Evolutionary conservation across 2,329 filamentous ascomycete species (phyloP).

Genomic region (Arachnomyces sp.): DNA sequence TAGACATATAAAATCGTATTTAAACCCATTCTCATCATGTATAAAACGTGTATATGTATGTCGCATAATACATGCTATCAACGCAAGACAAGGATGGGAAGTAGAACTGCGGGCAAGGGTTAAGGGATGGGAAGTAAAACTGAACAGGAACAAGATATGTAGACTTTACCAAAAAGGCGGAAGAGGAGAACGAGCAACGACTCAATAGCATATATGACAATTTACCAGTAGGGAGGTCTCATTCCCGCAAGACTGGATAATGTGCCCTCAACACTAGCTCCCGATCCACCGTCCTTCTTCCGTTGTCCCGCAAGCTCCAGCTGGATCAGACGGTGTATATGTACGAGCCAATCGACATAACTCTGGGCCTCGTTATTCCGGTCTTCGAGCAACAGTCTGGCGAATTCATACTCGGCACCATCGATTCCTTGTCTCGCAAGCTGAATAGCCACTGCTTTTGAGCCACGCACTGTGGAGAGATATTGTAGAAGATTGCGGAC

Average conservation of each 20-base stretch:
- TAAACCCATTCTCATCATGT: too few relatives aligned
- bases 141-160: too few relatives aligned
- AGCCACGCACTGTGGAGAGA: slow-evolving; percentile 68
- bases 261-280: slow-evolving; percentile 30
- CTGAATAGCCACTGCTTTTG: slow-evolving; percentile 82
- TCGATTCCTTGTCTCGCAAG: slow-evolving; percentile 87
- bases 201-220: neutral
- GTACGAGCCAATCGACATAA: slow-evolving; percentile 97
- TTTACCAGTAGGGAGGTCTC: slow-evolving; percentile 40
- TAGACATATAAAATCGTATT: too few relatives aligned
- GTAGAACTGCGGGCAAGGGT: too few relatives aligned
- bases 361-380: slow-evolving; percentile 96
- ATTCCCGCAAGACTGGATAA: slow-evolving; percentile 39
- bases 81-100: too few relatives aligned
- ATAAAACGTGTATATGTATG: too few relatives aligned
- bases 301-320: slow-evolving; percentile 59
- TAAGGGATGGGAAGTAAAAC: too few relatives aligned
- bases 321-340: slow-evolving; percentile 87
- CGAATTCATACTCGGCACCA: slow-evolving; percentile 94
- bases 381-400: slow-evolving; percentile 81
- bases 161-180: too few relatives aligned
- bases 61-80: too few relatives aligned
- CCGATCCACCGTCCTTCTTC: slow-evolving; percentile 37
- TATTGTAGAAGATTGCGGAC: slow-evolving; percentile 90
- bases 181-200: too few relatives aligned